A percentile compares a stretch with the other conserved stretches of the same genome.
These are phyloP conservation scores for Huntiella decipiens DNA, from an alignment of 2,329 filamentous ascomycete species.

Conservation along the genomic window DNA sequence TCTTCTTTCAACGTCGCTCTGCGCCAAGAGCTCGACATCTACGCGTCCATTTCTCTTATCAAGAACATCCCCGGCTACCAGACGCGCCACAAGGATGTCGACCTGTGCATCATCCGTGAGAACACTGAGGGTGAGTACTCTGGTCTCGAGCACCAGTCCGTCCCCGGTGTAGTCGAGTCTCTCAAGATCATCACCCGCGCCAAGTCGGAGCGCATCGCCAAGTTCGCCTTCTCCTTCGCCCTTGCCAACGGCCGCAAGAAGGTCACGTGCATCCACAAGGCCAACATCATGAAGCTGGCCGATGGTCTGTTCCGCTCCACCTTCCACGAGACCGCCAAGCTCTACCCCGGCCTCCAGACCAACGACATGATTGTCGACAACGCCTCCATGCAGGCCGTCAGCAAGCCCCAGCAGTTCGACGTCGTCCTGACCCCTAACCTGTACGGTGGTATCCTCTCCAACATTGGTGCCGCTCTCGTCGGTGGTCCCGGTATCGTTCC, in stretches of 20 bases:
- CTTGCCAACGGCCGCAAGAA: slow-evolving; percentile 98
- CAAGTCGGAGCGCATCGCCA: slow-evolving; percentile 97
- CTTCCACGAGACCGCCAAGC: slow-evolving; percentile 80
- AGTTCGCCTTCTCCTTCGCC: slow-evolving; percentile 95
- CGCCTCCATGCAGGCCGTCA: slow-evolving; percentile 97
- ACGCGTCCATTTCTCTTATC: slow-evolving; percentile 91
- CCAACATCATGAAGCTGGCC: slow-evolving; percentile 99
- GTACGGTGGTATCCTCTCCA: slow-evolving; percentile 96
- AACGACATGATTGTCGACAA: slow-evolving; percentile 99
- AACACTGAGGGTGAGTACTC: slow-evolving; percentile 99
- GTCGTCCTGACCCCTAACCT: slow-evolving; percentile 99
- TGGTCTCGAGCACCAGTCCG: slow-evolving; percentile 94
- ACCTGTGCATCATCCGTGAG: slow-evolving; percentile 98
- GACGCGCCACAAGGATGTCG: slow-evolving; percentile 91
- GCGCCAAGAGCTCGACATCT: slow-evolving; percentile 98
- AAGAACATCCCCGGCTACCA: slow-evolving; percentile 99
- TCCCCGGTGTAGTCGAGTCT: slow-evolving; percentile 89
- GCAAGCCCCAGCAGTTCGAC: slow-evolving; percentile 91
- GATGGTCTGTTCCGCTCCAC: slow-evolving; percentile 98
- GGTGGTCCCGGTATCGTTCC: slow-evolving; percentile 93
- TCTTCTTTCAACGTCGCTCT: slow-evolving; percentile 99
- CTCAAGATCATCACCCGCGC: slow-evolving; percentile 99
- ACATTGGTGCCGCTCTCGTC: slow-evolving; percentile 93
- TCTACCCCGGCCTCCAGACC: slow-evolving; percentile 86
- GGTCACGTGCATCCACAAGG: slow-evolving; percentile 99